A percentile compares a stretch with the other conserved stretches of the same genome.
Conservation (phyloP, 164 flowering plant species). For the Saururus chinensis region DNA sequence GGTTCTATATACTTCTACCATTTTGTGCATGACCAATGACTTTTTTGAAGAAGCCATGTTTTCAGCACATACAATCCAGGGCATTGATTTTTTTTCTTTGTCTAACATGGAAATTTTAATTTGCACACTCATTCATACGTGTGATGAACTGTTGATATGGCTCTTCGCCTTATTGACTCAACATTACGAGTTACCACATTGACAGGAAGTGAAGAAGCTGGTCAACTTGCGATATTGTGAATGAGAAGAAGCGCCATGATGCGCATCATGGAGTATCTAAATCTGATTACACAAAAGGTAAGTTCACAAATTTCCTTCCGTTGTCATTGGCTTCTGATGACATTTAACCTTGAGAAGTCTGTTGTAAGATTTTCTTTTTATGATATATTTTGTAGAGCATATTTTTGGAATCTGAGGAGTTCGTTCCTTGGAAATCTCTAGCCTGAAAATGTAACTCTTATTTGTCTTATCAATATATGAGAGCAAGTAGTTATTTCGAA, state of each 20-base stretch:
- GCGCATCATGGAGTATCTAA: constrained; percentile 21
- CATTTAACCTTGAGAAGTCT: too few relatives aligned
- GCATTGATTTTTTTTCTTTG: too few relatives aligned
- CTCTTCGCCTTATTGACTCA: not conserved
- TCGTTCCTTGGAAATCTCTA: too few relatives aligned
- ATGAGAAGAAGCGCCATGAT: constrained; percentile 25
- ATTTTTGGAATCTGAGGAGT: too few relatives aligned
- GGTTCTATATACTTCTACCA: too few relatives aligned
- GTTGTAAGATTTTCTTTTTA: not conserved
- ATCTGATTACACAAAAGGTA: constrained; percentile 27
- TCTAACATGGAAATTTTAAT: not conserved
- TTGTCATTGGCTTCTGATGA: too few relatives aligned
- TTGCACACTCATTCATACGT: not conserved
- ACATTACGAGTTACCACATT: not conserved
- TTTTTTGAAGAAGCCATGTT: too few relatives aligned
- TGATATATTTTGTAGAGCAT: not conserved
- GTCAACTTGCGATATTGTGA: constrained; percentile 25
- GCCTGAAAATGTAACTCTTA: too few relatives aligned
- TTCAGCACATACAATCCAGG: too few relatives aligned
- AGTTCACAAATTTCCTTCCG: not conserved
- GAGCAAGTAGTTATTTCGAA: too few relatives aligned
- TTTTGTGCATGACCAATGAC: too few relatives aligned
- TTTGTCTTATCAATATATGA: too few relatives aligned
- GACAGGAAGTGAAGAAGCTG: constrained; percentile 43
- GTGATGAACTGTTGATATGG: not conserved